Evolutionary conservation across 768 basidiomycete species (phyloP), one percentile per base, ranked within the genome.

Genomic region (Russula dissimulans): DNA sequence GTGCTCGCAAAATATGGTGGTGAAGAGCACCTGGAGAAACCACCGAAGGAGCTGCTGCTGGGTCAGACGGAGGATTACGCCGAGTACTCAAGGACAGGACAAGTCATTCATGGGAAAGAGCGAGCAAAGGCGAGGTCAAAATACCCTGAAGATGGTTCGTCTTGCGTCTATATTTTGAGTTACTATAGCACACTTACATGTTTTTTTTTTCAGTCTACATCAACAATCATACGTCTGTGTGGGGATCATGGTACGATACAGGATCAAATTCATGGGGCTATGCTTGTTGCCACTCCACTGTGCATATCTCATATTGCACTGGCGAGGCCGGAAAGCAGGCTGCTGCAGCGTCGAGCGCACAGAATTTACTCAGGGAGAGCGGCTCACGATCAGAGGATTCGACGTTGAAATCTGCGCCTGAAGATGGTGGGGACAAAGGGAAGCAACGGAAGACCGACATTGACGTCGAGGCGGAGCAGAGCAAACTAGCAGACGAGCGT

Each of bases 1-100:
- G 93, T 98, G 51, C 77, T 99, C 57, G 86, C 82, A 38, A 93
- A 85, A 73, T 99, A 99, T 65, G 97, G 97, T 44, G 97, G 97
- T 29, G 95, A 87, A 67, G 79, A 94, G 71, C 95, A 95, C 73
- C 78, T 99, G 55, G 85, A 91, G 72, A 83, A 80, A 22, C 86
- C 87, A n/a, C 92, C 97, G 18, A 87, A 84, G 70, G 97, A 98
- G 72, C 78, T 99, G 36, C 72, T 93, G n/a, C 85, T 87, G 64
- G 97, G 97, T 0, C 95, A 98, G 75, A 95, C 94, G 41, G 97
- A 98, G 71, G 82, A 95, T 63, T 99, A 99, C 63, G 91, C 97
- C 47, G 97, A 99, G 75, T 99, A 97, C 72, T 95, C 93, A 57
- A 78, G 93, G 63, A 82, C 90, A 22, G 97, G 97, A 18, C 85